Conservation (phyloP, 352 stramenopile genomes). For the Phytophthora colocasiae region DNA sequence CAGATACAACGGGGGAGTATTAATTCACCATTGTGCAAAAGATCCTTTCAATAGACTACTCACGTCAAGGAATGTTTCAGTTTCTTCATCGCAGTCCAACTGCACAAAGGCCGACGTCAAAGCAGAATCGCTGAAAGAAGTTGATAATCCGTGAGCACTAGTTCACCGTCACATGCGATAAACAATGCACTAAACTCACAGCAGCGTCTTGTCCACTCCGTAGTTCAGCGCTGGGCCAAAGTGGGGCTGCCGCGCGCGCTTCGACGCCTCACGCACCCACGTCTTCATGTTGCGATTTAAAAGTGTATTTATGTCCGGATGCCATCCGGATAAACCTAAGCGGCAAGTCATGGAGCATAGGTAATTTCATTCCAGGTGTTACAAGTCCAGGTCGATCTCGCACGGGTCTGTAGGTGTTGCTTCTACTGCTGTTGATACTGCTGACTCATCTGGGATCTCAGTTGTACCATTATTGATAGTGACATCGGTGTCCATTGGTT, state of each 20-base stretch:
- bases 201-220: constrained; percentile 49
- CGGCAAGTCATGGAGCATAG: no score
- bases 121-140: constrained; percentile 52
- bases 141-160: constrained; percentile 6
- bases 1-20: not conserved
- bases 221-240: constrained; percentile 72
- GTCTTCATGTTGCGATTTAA: constrained; percentile 60
- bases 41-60: not conserved
- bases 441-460: not conserved
- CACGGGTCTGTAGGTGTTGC: constrained; percentile 31
- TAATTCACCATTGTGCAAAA: not conserved
- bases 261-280: constrained; percentile 73
- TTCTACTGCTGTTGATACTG: constrained; percentile 19
- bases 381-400: constrained; percentile 50
- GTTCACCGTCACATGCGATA: not conserved
- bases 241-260: constrained; percentile 53
- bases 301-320: not conserved
- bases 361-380: constrained; percentile 12
- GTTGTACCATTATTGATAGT: constrained; percentile 4
- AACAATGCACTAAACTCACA: constrained; percentile 40
- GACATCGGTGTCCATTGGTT: constrained; percentile 25
- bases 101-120: constrained; percentile 73
- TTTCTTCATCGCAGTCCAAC: constrained; percentile 80
- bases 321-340: not conserved
- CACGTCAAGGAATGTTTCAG: constrained; percentile 75